A percentile compares a stretch with the other conserved stretches of the same genome.
phyloP scores from a whole-genome alignment of 345 rosid genomes.

The Capsella bursapastoris region DNA sequence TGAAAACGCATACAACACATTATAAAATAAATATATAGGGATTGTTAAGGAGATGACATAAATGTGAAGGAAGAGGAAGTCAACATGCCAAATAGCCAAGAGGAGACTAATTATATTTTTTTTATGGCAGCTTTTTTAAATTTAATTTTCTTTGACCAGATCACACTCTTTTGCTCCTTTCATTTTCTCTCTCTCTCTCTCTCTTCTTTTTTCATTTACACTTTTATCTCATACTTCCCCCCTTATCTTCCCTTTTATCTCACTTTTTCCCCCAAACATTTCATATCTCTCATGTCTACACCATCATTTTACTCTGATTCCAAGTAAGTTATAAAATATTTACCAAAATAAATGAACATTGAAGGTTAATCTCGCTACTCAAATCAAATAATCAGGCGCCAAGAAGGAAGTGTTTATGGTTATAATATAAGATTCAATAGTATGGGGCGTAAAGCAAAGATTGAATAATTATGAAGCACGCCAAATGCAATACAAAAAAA shows the following conservation, averaged over 20 bases:
- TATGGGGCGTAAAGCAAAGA: conserved; percentile 31
- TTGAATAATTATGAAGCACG: conserved; percentile 20
- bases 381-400: neutral
- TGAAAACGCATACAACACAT: conserved; percentile 14
- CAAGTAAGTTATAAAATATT: neutral
- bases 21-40: too few species aligned
- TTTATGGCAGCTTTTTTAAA: conserved; percentile 25
- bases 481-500: conserved; percentile 23
- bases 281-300: neutral
- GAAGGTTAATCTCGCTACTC: too few species aligned
- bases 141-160: conserved; percentile 32
- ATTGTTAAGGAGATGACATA: conserved; percentile 25
- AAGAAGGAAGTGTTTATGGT: conserved; percentile 3
- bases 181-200: neutral
- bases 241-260: neutral
- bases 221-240: neutral
- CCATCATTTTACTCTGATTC: neutral
- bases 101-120: neutral
- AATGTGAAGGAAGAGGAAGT: conserved; percentile 32
- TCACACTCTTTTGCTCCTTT: conserved; percentile 22
- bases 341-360: too few species aligned
- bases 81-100: conserved; percentile 35
- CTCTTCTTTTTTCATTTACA: neutral
- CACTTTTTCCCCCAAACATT: neutral
- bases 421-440: neutral